Evolutionary conservation across 805 yeast species (phyloP), one percentile per base, ranked within the genome.

Genomic region (Candida piceae): DNA sequence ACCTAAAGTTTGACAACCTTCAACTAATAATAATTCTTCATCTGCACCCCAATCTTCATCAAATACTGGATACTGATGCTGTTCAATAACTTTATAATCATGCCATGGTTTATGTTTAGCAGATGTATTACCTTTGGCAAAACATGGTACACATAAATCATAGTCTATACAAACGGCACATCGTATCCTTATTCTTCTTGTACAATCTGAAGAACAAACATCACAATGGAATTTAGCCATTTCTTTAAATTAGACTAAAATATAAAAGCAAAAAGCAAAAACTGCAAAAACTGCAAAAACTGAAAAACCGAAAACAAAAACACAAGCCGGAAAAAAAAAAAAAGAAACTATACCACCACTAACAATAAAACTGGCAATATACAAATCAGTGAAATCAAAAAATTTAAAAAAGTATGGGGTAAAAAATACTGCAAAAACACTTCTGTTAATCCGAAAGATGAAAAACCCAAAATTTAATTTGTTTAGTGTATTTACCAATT

Each of bases 81-180:
- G 96, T 60, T 93, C 98, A 19, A 90, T 80, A 12, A 93, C 84
- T 52, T 78, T 76, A 58, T 93, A 93, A 54, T 85, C 94, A 58
- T 93, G 99, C 72, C 78, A 85, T 9, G 98, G 97, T 58, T 87
- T 81, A 65, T 93, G 99, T 43, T 76, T 80, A 3, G 87, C 94
- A 3, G 93, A 75, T 16, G 75, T 65, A 12, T 74, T 66, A 11
- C 98, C 99, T 39, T 78, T 74, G 2, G 96, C 81, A 64, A 93
- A 93, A 60, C 99, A 93, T 3, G 95, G 96, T 5, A 94, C 97
- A 68, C 99, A 93, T n/a, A 93, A 66, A 58, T 93, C 98, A 53
- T 90, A 93, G 59, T 90, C 97, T 3, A 78, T 69, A 62, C 98
- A 94, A 23, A 78, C 81, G 0, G 97, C 97, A 68, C 98, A 93